Evolutionary conservation across 768 basidiomycete genomes (phyloP).

Genomic region (Ephemerocybe angulata): DNA sequence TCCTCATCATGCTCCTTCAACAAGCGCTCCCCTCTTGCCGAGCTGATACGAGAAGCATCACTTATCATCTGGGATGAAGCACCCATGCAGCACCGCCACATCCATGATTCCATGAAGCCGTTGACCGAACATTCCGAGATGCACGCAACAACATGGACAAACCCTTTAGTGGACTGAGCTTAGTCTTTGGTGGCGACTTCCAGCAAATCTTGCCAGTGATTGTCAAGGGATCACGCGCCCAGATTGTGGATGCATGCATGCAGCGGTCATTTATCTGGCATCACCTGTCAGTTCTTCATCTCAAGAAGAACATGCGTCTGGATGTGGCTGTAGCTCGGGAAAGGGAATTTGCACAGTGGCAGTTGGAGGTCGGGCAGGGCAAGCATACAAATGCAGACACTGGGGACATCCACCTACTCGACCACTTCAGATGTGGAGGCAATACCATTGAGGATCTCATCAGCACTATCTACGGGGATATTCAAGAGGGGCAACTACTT

Average conservation of each 20-base stretch:
- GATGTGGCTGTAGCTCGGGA: background rate
- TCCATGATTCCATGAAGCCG: conserved; percentile 28
- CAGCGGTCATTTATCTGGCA: conserved; percentile 37
- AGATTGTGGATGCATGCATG: conserved; percentile 35
- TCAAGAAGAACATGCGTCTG: conserved; percentile 39
- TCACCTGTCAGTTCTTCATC: conserved; percentile 24
- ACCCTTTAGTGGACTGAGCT: too few species aligned
- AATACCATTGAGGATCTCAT: background rate
- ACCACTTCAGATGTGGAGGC: background rate
- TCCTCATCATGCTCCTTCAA: conserved; percentile 24
- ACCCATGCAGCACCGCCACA: conserved; percentile 39
- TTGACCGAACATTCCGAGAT: conserved; percentile 34
- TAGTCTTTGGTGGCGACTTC: too few species aligned
- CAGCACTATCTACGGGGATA: background rate
- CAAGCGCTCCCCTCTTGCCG: conserved; percentile 23
- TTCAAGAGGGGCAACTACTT: background rate
- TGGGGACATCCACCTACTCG: background rate
- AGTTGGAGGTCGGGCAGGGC: conserved; percentile 24
- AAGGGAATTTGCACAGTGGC: conserved; percentile 9
- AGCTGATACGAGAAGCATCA: conserved; percentile 24
- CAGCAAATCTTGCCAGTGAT: conserved; percentile 14
- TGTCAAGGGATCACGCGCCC: conserved; percentile 27
- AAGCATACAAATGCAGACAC: background rate
- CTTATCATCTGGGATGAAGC: conserved; percentile 44
- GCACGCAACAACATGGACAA: conserved; percentile 17